These are phyloP conservation scores for Globisporangium spinosum DNA, from an alignment of 352 stramenopile genomes.

Conservation along the genomic window DNA sequence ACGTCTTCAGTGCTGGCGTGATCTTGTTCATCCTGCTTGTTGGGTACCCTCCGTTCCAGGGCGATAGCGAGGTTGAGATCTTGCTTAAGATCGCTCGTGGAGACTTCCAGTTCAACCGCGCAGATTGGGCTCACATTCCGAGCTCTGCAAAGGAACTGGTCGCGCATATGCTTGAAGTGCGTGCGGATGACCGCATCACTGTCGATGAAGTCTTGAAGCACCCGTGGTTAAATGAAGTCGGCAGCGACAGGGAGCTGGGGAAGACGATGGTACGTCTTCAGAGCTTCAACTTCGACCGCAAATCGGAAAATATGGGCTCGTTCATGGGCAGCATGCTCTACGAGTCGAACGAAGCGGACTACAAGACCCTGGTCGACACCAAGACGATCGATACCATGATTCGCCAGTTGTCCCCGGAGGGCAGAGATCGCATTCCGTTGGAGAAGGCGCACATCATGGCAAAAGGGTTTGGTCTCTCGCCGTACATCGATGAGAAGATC, in stretches of 20 bases:
- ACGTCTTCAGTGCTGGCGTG: slow-evolving; percentile 80
- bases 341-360: slow-evolving; percentile 55
- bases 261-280: slow-evolving; percentile 54
- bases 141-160: slow-evolving; percentile 61
- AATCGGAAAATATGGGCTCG: slow-evolving; percentile 71
- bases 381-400: slow-evolving; percentile 66
- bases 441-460: slow-evolving; percentile 49
- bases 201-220: slow-evolving; percentile 60
- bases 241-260: slow-evolving; percentile 28
- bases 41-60: slow-evolving; percentile 71
- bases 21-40: slow-evolving; percentile 81
- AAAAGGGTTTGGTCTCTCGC: slow-evolving; percentile 52
- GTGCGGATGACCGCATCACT: slow-evolving; percentile 68
- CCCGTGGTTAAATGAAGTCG: slow-evolving; percentile 49
- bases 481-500: slow-evolving; percentile 54
- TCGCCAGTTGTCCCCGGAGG: slow-evolving; percentile 52
- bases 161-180: slow-evolving; percentile 65
- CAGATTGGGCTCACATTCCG: slow-evolving; percentile 61
- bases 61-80: slow-evolving; percentile 73
- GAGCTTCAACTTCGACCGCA: slow-evolving; percentile 77
- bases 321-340: slow-evolving; percentile 58
- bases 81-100: slow-evolving; percentile 72
- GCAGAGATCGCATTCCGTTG: slow-evolving; percentile 41
- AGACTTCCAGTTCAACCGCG: slow-evolving; percentile 64
- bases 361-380: slow-evolving; percentile 46